Conservation (phyloP, 2,329 filamentous ascomycete species). For the Microdochium trichocladiopsis region DNA sequence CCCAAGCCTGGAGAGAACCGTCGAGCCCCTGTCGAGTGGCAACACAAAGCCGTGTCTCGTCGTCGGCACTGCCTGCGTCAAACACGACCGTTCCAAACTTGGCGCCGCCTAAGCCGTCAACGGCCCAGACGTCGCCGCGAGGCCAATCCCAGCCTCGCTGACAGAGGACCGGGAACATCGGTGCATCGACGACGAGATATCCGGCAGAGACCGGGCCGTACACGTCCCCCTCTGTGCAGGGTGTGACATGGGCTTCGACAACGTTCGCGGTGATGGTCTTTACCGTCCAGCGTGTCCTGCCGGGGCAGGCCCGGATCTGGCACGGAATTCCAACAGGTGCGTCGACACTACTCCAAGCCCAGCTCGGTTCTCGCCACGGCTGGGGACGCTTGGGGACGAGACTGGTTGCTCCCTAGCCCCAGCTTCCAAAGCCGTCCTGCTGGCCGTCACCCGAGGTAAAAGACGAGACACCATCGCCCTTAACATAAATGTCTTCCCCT, state of each 20-base stretch:
- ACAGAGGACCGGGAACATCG: neutral
- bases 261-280: neutral
- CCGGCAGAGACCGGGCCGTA: neutral
- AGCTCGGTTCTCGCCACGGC: neutral
- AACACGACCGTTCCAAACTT: neutral
- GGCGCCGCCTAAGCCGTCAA: neutral
- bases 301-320: neutral
- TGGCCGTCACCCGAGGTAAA: neutral
- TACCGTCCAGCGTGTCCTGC: neutral
- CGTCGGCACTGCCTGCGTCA: neutral
- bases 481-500: too few species aligned
- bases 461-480: neutral
- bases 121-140: neutral
- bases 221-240: neutral
- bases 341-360: neutral
- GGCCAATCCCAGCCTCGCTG: neutral
- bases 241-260: neutral
- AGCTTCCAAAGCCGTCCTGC: neutral
- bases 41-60: neutral
- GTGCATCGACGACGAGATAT: neutral
- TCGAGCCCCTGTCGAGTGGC: neutral
- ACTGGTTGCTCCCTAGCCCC: neutral
- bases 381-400: neutral
- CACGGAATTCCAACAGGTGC: neutral
- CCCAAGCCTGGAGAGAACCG: neutral